Evolutionary conservation across 169 alveolate genomes (phyloP), one percentile per base, ranked within the genome.

Genomic region (Cryptosporidium felis): DNA sequence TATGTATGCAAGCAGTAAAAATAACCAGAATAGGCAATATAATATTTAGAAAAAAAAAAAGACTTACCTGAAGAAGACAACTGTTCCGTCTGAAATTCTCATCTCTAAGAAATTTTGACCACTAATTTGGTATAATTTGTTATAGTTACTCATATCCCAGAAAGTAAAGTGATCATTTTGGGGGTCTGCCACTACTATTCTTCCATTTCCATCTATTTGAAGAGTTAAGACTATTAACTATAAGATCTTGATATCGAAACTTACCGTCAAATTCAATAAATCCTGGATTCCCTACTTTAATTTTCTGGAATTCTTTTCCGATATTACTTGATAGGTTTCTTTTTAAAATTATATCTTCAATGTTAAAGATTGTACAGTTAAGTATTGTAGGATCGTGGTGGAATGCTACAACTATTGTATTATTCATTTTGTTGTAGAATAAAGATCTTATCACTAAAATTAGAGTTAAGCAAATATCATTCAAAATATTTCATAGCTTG

Each of bases 11-110:
- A n/a, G n/a, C n/a, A n/a, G n/a, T n/a, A n/a, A n/a, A n/a, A n/a
- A n/a, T n/a, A n/a, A n/a, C n/a, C n/a, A n/a, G n/a, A n/a, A n/a
- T n/a, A n/a, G n/a, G n/a, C n/a, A n/a, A n/a, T n/a, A n/a, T n/a
- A n/a, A n/a, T n/a, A n/a, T n/a, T n/a, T n/a, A n/a, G n/a, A n/a
- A n/a, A n/a, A n/a, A n/a, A n/a, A n/a, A 34, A 5, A 46, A 23
- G 38, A 53, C 85, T 23, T 53, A 74, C 85, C 67, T 49, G 40
- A 74, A 74, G 32, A 74, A 74, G 10, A 74, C 85, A 30, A 74
- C 85, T 9, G 85, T 74, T 8, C 85, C 85, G 23, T 74, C 85
- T 18, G 85, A 74, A 36, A 74, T 74, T 56, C 85, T 74, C 85
- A 74, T 74, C 40, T 74, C 85, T 34, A 74, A 36, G 23, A 74